Percentiles rank a stretch among this genome's conserved stretches.
phyloP scores from a whole-genome alignment of 805 yeast genomes.

The Priceomyces haplophilus region DNA sequence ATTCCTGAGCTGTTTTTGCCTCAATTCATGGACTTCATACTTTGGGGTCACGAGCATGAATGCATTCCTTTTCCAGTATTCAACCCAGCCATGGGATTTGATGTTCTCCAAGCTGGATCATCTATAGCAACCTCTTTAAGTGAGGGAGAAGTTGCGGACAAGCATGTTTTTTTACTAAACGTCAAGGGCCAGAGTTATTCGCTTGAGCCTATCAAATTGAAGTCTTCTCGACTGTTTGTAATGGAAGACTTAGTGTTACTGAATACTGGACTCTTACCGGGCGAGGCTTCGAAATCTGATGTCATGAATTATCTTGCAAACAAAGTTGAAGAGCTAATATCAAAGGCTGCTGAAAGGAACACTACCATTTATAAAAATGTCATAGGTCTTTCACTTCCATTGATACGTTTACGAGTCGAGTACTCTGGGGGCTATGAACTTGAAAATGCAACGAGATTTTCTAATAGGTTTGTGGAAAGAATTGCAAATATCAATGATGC shows the following conservation, averaged over 20 bases:
- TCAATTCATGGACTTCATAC: conserved; percentile 69
- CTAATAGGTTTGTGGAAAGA: conserved; percentile 83
- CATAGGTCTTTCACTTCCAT: conserved; percentile 47
- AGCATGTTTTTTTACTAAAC: conserved; percentile 69
- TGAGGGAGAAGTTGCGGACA: conserved; percentile 77
- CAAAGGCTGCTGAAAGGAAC: conserved; percentile 54
- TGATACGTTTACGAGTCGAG: conserved; percentile 79
- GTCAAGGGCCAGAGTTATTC: conserved; percentile 56
- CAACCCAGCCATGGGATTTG: conserved; percentile 61
- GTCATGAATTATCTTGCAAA: conserved; percentile 57
- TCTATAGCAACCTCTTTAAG: conserved; percentile 88
- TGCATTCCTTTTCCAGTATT: conserved; percentile 69
- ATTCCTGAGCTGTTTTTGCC: conserved; percentile 87
- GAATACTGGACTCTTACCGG: conserved; percentile 55
- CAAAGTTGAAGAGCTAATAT: conserved; percentile 67
- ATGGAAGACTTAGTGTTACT: conserved; percentile 62
- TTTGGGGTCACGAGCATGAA: conserved; percentile 99
- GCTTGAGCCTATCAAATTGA: conserved; percentile 59
- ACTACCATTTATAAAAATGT: conserved; percentile 26
- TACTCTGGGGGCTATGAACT: conserved; percentile 89
- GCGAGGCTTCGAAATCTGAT: conserved; percentile 55
- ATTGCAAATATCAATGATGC: conserved; percentile 93
- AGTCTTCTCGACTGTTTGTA: conserved; percentile 77
- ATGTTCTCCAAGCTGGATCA: conserved; percentile 88
- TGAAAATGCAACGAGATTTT: conserved; percentile 84